Percentiles rank a stretch among this genome's conserved stretches.
These are phyloP conservation scores for Uronychia setigera DNA, from an alignment of 73 alveolate genomes.

Conservation along the genomic window DNA sequence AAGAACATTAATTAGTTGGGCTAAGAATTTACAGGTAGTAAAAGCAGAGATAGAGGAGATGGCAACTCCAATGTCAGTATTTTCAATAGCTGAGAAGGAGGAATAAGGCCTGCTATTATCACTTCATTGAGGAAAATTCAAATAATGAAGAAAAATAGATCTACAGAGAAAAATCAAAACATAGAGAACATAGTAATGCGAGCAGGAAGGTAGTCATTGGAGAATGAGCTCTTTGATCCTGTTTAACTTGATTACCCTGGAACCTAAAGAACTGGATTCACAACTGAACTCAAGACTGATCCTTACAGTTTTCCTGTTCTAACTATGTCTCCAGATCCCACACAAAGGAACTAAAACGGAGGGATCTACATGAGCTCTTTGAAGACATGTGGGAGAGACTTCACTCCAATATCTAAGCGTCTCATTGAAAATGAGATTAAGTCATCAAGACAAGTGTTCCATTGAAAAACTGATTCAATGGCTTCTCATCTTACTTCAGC, in stretches of 20 bases:
- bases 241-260: too few species aligned
- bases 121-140: not conserved
- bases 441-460: not conserved
- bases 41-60: not conserved
- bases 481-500: not conserved
- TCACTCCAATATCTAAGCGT: not conserved
- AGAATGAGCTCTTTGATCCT: too few species aligned
- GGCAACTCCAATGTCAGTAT: conserved; percentile 1
- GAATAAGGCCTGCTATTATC: not conserved
- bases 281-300: too few species aligned
- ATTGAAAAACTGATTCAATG: not conserved
- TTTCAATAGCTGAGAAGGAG: not conserved
- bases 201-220: too few species aligned
- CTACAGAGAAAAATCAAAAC: too few species aligned
- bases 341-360: not conserved
- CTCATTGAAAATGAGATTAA: not conserved
- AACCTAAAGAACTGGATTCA: too few species aligned
- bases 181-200: too few species aligned
- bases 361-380: not conserved
- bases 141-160: too few species aligned
- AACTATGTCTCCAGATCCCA: too few species aligned
- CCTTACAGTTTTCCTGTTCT: too few species aligned
- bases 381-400: not conserved
- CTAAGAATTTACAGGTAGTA: not conserved
- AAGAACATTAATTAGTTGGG: not conserved